Evolutionary conservation across 2,329 filamentous ascomycete species (phyloP).

Genomic region (Pseudocercospora pini-densiflorae): DNA sequence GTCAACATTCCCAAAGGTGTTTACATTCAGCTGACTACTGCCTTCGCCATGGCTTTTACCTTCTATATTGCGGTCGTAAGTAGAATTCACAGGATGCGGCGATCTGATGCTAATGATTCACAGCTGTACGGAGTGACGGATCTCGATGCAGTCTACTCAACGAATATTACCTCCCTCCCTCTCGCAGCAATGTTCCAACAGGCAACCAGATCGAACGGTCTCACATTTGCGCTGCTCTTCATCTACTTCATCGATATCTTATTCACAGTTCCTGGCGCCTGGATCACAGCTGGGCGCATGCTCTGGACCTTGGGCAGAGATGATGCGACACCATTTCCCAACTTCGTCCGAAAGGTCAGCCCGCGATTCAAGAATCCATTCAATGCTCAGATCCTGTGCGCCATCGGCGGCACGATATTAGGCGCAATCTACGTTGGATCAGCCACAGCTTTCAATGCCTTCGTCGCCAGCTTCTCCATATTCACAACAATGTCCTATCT

Average conservation of each 20-base stretch:
- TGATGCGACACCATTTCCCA: slow-evolving; percentile 59
- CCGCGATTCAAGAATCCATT: slow-evolving; percentile 56
- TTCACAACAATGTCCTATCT: slow-evolving; percentile 63
- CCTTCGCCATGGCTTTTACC: slow-evolving; percentile 57
- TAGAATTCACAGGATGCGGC: slow-evolving; percentile 2
- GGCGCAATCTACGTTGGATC: slow-evolving; percentile 70
- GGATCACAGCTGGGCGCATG: slow-evolving; percentile 65
- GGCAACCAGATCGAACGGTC: slow-evolving; percentile 47
- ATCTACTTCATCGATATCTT: slow-evolving; percentile 56
- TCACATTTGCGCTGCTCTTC: slow-evolving; percentile 51
- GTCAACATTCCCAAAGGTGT: slow-evolving; percentile 61
- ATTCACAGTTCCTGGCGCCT: slow-evolving; percentile 59
- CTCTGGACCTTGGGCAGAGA: slow-evolving; percentile 66
- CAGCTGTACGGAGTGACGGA: slow-evolving; percentile 62
- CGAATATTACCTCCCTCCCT: slow-evolving; percentile 53
- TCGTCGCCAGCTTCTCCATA: slow-evolving; percentile 64
- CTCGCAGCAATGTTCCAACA: slow-evolving; percentile 68
- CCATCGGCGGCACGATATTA: slow-evolving; percentile 58
- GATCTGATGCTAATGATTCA: neutral
- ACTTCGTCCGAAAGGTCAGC: slow-evolving; percentile 55
- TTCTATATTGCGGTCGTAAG: slow-evolving; percentile 42
- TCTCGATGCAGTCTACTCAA: slow-evolving; percentile 58
- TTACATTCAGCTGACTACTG: slow-evolving; percentile 55
- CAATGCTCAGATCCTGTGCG: slow-evolving; percentile 59
- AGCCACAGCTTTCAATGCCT: slow-evolving; percentile 68